A percentile compares a stretch with the other conserved stretches of the same genome.
Evolutionary conservation across 2,329 filamentous ascomycete genomes (phyloP).

Genomic region (Trichoderma breve): DNA sequence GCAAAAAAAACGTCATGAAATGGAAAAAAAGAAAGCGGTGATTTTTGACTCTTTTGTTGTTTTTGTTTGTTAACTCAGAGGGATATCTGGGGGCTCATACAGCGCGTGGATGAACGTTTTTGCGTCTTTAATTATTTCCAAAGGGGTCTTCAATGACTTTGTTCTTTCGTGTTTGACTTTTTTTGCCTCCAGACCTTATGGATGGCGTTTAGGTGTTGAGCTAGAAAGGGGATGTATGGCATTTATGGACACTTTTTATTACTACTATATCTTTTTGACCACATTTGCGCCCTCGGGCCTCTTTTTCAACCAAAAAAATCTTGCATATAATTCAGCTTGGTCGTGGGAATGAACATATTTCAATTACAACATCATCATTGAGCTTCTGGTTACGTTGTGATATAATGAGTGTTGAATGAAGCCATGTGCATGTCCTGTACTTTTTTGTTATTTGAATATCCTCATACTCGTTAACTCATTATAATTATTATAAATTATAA

Average conservation of each 20-base stretch:
- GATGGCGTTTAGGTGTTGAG: slow-evolving; percentile 21
- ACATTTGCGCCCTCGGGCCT: not conserved
- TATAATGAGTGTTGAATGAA: not conserved
- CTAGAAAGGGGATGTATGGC: slow-evolving; percentile 19
- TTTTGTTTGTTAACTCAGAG: not conserved
- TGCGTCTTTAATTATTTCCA: not conserved
- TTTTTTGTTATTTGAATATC: not conserved
- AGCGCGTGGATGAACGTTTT: slow-evolving; percentile 12
- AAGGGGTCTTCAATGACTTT: slow-evolving; percentile 13
- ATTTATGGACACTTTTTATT: slow-evolving; percentile 8
- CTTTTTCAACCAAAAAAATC: not conserved
- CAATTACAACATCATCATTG: not conserved
- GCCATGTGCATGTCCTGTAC: not conserved
- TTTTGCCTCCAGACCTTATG: slow-evolving; percentile 18
- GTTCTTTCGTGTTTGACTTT: slow-evolving; percentile 18
- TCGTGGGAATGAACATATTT: slow-evolving; percentile 7
- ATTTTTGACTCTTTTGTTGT: not conserved
- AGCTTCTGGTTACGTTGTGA: not conserved
- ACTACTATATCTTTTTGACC: not conserved
- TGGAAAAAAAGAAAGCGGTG: not conserved
- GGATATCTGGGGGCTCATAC: not conserved
- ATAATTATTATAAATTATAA: not conserved
- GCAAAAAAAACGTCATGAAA: slow-evolving; percentile 1
- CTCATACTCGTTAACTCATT: not conserved
- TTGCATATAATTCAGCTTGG: slow-evolving; percentile 14